Percentiles rank a stretch among this genome's conserved stretches.
Evolutionary conservation across 2,329 filamentous ascomycete species (phyloP).

Genomic region (Xylaria sp.): DNA sequence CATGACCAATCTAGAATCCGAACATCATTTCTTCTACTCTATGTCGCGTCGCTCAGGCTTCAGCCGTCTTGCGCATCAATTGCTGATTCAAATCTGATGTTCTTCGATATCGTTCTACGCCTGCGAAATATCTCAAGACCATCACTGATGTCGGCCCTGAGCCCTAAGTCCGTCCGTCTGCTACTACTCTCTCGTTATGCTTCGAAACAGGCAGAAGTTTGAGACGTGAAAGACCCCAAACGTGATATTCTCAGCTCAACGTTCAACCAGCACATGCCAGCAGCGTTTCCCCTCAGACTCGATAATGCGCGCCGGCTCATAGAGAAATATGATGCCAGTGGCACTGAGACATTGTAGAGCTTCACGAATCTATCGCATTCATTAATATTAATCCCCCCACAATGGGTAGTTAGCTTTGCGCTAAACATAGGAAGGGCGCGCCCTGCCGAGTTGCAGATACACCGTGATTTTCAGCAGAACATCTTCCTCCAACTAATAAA

Average conservation of each 20-base stretch:
- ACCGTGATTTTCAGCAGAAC: neutral
- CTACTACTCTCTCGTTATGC: neutral
- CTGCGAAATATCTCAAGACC: neutral
- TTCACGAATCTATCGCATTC: neutral
- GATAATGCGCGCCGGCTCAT: neutral
- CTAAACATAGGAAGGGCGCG: constrained; percentile 1
- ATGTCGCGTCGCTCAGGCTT: neutral
- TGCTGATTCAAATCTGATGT: neutral
- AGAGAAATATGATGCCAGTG: neutral
- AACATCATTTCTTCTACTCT: neutral
- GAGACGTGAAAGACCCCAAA: neutral
- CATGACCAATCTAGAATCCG: constrained; percentile 13
- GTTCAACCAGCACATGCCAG: neutral
- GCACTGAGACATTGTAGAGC: neutral
- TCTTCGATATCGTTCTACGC: neutral
- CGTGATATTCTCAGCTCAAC: neutral
- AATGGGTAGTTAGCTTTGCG: neutral
- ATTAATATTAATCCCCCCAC: neutral
- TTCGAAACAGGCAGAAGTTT: too few relatives aligned
- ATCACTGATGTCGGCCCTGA: neutral
- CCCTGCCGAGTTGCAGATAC: neutral
- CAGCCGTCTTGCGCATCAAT: neutral
- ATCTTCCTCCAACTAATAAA: neutral
- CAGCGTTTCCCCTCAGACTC: neutral
- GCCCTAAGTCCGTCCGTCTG: neutral